Percentiles rank a stretch among this genome's conserved stretches.
Conservation (phyloP, 192 early-diverging fungal species). For the Chytriomyces sp. region DNA sequence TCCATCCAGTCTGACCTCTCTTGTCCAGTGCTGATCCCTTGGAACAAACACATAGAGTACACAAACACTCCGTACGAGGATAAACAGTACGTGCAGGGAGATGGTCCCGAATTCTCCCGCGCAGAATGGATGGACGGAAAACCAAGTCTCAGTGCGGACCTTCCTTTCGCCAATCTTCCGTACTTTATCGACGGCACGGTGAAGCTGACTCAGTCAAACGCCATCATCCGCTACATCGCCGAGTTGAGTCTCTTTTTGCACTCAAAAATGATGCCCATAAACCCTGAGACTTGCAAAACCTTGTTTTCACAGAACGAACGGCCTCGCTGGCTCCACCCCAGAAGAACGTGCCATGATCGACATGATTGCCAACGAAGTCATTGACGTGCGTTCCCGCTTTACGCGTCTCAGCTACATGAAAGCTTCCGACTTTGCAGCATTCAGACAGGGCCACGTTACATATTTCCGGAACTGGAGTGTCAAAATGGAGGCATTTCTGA, state of each 20-base stretch:
- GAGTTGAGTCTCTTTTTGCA: neutral
- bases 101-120: neutral
- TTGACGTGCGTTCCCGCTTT: neutral
- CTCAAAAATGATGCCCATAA: too few species aligned
- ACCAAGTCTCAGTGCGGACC: neutral
- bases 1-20: too few species aligned
- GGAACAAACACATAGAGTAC: neutral
- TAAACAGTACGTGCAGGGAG: neutral
- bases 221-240: slow-evolving; percentile 3
- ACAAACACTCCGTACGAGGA: slow-evolving; percentile 15
- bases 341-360: neutral
- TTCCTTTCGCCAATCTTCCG: slow-evolving; percentile 1
- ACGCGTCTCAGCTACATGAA: neutral
- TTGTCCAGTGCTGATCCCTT: neutral
- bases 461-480: neutral
- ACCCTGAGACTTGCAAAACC: too few species aligned
- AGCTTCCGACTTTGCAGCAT: neutral
- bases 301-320: neutral
- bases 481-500: neutral
- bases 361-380: slow-evolving; percentile 8
- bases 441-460: neutral
- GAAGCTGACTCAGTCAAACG: neutral
- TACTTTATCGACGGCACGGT: neutral
- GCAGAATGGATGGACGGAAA: slow-evolving; percentile 3
- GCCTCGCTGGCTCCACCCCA: neutral